Conservation (phyloP, 306 rosid species). For the Medicago lupulina region DNA sequence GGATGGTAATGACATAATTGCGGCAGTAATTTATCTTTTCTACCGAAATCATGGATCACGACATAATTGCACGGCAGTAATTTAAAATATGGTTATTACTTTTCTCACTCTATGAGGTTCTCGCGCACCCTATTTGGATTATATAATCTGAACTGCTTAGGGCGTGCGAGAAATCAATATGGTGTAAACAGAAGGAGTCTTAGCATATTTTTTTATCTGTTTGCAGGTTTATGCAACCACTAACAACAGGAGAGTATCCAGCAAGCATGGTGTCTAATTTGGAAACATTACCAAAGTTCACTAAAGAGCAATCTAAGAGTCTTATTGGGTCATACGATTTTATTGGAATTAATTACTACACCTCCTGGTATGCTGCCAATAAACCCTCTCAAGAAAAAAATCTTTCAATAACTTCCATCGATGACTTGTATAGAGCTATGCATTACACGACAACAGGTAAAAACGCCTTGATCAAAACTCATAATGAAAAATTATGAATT, state of each 20-base stretch:
- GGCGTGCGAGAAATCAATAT: no score
- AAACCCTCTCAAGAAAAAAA: not conserved
- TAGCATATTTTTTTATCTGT: not conserved
- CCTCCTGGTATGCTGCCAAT: constrained; percentile 52
- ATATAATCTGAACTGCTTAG: no score
- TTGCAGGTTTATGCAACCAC: constrained; percentile 66
- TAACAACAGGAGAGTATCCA: constrained; percentile 73
- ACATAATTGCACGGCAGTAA: not conserved
- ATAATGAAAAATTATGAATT: no score
- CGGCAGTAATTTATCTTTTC: no score
- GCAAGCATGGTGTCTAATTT: constrained; percentile 50
- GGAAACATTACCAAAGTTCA: constrained; percentile 66
- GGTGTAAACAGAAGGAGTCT: no score
- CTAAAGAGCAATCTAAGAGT: constrained; percentile 48
- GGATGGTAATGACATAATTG: constrained; percentile 55
- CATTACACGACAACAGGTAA: constrained; percentile 42
- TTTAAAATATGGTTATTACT: no score
- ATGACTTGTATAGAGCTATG: no score
- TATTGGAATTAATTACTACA: constrained; percentile 76
- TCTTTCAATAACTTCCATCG: constrained; percentile 10
- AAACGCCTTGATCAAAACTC: constrained; percentile 6
- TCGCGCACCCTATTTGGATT: no score
- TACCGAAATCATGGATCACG: no score
- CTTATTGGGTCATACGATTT: constrained; percentile 71
- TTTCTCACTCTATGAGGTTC: no score